A percentile compares a stretch with the other conserved stretches of the same genome.
These are phyloP conservation scores for Imleria badia DNA, from an alignment of 768 basidiomycete species.

Conservation along the genomic window DNA sequence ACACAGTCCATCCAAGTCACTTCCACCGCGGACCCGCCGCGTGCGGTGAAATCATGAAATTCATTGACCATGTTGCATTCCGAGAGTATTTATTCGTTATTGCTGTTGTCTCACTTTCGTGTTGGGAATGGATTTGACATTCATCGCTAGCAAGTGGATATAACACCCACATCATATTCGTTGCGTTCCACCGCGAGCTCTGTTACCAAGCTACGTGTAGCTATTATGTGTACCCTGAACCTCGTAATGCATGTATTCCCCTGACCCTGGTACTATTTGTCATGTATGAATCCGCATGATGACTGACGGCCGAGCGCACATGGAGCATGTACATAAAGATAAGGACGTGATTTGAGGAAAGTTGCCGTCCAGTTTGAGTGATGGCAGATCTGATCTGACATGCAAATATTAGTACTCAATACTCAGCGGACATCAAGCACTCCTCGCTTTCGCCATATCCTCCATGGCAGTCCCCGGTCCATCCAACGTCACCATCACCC, in stretches of 20 bases:
- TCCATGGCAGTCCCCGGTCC: slow-evolving; percentile 26
- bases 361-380: no score
- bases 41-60: slow-evolving; percentile 5
- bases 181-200: background rate
- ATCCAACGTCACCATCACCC: slow-evolving; percentile 56
- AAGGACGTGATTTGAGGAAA: background rate
- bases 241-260: slow-evolving; percentile 4
- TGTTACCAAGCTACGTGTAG: slow-evolving; percentile 2
- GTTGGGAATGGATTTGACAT: slow-evolving; percentile 6
- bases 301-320: background rate
- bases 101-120: slow-evolving; percentile 32
- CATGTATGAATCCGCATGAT: background rate
- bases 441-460: slow-evolving; percentile 13
- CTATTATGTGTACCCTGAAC: slow-evolving; percentile 8
- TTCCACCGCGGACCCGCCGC: slow-evolving; percentile 15
- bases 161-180: background rate
- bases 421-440: background rate
- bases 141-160: slow-evolving; percentile 4
- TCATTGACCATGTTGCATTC: background rate
- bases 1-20: slow-evolving; percentile 12
- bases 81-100: slow-evolving; percentile 35
- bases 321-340: slow-evolving; percentile 4
- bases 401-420: slow-evolving; percentile 13
- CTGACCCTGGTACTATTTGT: background rate
- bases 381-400: slow-evolving; percentile 11